Evolutionary conservation across 2,329 filamentous ascomycete genomes (phyloP).

Genomic region (Stylonectria norvegica): DNA sequence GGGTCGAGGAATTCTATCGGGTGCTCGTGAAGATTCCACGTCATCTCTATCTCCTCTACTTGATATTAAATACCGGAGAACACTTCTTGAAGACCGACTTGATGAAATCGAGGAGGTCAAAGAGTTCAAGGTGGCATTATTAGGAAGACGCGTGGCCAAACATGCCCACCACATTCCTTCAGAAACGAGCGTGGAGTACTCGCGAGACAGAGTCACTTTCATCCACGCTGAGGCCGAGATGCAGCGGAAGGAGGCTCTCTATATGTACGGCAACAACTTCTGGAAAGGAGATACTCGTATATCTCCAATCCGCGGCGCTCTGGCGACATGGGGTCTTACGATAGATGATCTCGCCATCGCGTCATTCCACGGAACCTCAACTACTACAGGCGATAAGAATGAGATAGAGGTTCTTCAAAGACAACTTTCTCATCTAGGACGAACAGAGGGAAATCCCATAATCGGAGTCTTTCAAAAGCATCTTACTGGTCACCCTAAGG

Average conservation of each 20-base stretch:
- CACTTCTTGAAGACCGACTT: too few relatives aligned
- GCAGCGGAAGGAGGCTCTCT: conserved; percentile 82
- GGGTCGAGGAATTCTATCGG: conserved; percentile 87
- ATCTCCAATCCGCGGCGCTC: conserved; percentile 82
- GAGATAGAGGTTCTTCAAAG: conserved; percentile 90
- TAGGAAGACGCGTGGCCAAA: too few relatives aligned
- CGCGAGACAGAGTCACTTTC: too few relatives aligned
- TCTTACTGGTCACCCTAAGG: conserved; percentile 91
- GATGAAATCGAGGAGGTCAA: too few relatives aligned
- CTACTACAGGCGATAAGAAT: conserved; percentile 94
- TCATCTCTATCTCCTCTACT: conserved; percentile 84
- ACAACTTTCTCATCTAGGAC: conserved; percentile 84
- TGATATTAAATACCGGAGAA: conserved; percentile 88
- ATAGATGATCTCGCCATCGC: conserved; percentile 88
- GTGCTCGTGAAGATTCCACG: conserved; percentile 77
- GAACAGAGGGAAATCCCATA: conserved; percentile 86
- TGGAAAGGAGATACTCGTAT: conserved; percentile 88
- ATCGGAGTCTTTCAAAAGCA: conserved; percentile 96
- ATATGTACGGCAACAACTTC: conserved; percentile 88
- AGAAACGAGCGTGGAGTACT: too few relatives aligned
- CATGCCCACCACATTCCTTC: too few relatives aligned
- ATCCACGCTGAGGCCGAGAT: too few relatives aligned
- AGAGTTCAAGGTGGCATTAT: too few relatives aligned
- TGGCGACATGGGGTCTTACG: conserved; percentile 91
- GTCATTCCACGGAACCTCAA: conserved; percentile 94